Percentiles rank a stretch among this genome's conserved stretches.
phyloP scores from a whole-genome alignment of 1,284 basidiomycete species.

The Tylopilus microsporus region DNA sequence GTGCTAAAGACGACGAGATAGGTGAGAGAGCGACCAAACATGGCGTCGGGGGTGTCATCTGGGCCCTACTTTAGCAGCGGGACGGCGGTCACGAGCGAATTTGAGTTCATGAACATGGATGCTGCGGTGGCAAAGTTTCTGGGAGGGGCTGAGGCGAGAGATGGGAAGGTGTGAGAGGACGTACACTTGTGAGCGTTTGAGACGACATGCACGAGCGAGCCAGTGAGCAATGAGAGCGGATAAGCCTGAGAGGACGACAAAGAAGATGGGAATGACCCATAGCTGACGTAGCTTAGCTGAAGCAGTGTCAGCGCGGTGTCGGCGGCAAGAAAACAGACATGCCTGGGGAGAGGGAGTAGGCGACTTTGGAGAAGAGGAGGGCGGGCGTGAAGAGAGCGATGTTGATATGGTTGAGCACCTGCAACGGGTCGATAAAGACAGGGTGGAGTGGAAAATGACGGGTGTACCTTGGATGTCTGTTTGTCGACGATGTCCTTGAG shows the following conservation, averaged over 20 bases:
- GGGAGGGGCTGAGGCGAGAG: background rate
- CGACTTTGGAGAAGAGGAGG: conserved; percentile 90
- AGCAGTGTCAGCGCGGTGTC: background rate
- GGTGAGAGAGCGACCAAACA: conserved; percentile 89
- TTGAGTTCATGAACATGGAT: conserved; percentile 87
- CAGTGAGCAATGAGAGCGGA: conserved; percentile 56
- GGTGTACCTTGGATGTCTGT: conserved; percentile 73
- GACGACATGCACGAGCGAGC: conserved; percentile 47
- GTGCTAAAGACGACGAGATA: conserved; percentile 92
- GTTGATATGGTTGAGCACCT: conserved; percentile 77
- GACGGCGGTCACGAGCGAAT: conserved; percentile 84
- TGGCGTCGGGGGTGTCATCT: conserved; percentile 78
- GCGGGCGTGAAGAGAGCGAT: conserved; percentile 90
- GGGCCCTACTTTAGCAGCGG: conserved; percentile 79
- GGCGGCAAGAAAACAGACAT: conserved; percentile 13
- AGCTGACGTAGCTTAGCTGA: conserved; percentile 77
- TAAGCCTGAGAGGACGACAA: conserved; percentile 63
- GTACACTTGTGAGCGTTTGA: conserved; percentile 62
- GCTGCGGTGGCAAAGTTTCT: conserved; percentile 84
- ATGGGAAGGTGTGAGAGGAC: conserved; percentile 11
- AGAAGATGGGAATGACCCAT: conserved; percentile 88
- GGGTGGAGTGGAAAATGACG: background rate
- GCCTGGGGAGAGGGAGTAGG: conserved; percentile 74
- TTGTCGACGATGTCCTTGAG: conserved; percentile 80
- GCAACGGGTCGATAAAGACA: conserved; percentile 5